Percentiles rank a stretch among this genome's conserved stretches.
Evolutionary conservation across 2,329 filamentous ascomycete genomes (phyloP).

Genomic region (Arthroderma sp.): DNA sequence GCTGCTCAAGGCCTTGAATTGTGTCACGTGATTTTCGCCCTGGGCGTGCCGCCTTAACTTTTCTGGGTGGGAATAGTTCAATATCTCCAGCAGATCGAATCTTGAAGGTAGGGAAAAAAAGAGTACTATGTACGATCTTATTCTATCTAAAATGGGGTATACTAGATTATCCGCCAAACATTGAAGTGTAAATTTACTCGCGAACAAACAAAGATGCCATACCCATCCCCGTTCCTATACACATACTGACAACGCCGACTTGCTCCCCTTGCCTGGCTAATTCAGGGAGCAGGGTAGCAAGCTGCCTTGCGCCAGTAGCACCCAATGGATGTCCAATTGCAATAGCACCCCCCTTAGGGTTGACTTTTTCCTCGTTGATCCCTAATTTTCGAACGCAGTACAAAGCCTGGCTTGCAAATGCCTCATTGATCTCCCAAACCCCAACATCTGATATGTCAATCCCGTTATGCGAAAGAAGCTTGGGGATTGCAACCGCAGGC

Average conservation of each 20-base stretch:
- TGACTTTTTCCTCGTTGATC: constrained; percentile 56
- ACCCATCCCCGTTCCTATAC: constrained; percentile 69
- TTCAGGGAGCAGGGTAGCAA: constrained; percentile 59
- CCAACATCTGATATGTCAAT: constrained; percentile 57
- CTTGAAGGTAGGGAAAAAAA: no score
- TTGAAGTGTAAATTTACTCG: constrained; percentile 32
- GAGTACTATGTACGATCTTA: no score
- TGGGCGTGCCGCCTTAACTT: no score
- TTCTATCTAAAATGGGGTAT: no score
- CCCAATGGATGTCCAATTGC: constrained; percentile 87
- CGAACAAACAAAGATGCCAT: constrained; percentile 56
- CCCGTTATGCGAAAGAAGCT: constrained; percentile 57
- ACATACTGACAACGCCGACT: constrained; percentile 84
- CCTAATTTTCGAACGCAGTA: constrained; percentile 55
- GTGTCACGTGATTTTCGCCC: no score
- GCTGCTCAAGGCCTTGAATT: no score
- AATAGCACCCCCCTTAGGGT: constrained; percentile 86
- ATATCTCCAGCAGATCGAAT: no score
- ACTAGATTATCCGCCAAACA: no score
- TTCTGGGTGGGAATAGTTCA: no score
- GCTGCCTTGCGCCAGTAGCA: constrained; percentile 71
- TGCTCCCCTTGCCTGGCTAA: constrained; percentile 54
- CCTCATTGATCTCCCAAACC: constrained; percentile 91
- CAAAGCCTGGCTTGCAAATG: constrained; percentile 50
- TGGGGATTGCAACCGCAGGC: constrained; percentile 73